A percentile compares a stretch with the other conserved stretches of the same genome.
These are phyloP conservation scores for Corrigiola litoralis DNA, from an alignment of 179 eudicot species.

Conservation along the genomic window DNA sequence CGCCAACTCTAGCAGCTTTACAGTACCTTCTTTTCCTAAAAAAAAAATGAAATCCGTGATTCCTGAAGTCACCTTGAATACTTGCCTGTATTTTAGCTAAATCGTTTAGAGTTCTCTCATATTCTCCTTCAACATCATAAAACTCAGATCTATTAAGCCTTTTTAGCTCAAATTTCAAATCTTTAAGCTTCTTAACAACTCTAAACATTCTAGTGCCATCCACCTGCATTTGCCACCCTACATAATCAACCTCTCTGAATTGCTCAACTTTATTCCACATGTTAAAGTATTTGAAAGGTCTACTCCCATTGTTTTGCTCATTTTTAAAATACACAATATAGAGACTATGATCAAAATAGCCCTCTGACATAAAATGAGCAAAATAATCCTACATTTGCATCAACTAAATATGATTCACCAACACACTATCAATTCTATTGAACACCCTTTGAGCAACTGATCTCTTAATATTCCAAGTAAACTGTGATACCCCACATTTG, in stretches of 20 bases:
- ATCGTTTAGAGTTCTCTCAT: no score
- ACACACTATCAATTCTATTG: not conserved
- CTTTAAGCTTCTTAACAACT: not conserved
- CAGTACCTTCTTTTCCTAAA: no score
- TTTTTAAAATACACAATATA: no score
- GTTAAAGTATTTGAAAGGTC: not conserved
- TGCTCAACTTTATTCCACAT: not conserved
- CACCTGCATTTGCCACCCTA: not conserved
- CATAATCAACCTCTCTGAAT: not conserved
- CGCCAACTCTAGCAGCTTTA: no score
- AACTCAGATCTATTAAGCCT: not conserved
- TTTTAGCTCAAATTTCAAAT: no score
- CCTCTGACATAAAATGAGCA: not conserved
- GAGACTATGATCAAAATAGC: not conserved
- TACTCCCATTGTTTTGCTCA: not conserved
- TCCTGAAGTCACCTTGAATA: no score
- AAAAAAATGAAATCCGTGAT: no score
- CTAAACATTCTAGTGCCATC: not conserved
- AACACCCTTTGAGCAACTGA: not conserved
- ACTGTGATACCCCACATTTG: no score
- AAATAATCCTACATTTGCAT: not conserved
- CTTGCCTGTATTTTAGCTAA: no score
- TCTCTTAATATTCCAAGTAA: not conserved
- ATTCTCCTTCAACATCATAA: not conserved
- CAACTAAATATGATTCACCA: not conserved